Conservation (phyloP, 371 early-diverging fungal genomes). For the Zychaea mexicana region DNA sequence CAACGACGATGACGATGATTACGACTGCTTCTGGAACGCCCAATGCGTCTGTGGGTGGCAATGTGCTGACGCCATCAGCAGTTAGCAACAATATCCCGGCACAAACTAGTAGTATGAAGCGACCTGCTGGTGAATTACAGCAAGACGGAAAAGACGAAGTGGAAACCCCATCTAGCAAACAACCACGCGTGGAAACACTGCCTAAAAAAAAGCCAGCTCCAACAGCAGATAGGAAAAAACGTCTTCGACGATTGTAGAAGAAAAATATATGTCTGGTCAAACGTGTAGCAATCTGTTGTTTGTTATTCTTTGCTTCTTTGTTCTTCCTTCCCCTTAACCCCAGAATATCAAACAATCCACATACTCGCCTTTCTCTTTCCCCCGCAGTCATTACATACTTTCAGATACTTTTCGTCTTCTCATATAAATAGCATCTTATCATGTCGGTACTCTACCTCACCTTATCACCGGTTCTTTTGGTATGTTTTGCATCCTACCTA, state of each 20-base stretch:
- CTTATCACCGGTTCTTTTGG: too few species aligned
- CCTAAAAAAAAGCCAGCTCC: slow-evolving; percentile 13
- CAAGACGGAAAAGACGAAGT: slow-evolving; percentile 13
- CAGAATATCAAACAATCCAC: too few species aligned
- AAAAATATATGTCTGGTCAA: too few species aligned
- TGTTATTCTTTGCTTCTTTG: too few species aligned
- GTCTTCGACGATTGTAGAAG: slow-evolving; percentile 20
- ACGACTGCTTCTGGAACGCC: background rate
- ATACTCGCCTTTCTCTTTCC: too few species aligned
- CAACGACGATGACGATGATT: background rate
- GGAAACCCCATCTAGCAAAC: slow-evolving; percentile 1
- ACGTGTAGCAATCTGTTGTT: too few species aligned
- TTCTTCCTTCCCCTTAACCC: too few species aligned
- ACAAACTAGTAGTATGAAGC: slow-evolving; percentile 3
- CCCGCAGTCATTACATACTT: too few species aligned
- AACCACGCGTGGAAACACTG: background rate
- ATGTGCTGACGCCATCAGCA: slow-evolving; percentile 21
- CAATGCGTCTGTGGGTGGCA: background rate
- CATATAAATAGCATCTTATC: too few species aligned
- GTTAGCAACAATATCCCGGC: slow-evolving; percentile 9
- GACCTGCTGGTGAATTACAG: background rate
- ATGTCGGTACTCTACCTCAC: too few species aligned
- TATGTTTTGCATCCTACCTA: too few species aligned
- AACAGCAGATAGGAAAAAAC: slow-evolving; percentile 26
- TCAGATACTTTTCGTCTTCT: too few species aligned